phyloP scores from a whole-genome alignment of 495 filamentous ascomycete genomes.

The Neurospora sp. region DNA sequence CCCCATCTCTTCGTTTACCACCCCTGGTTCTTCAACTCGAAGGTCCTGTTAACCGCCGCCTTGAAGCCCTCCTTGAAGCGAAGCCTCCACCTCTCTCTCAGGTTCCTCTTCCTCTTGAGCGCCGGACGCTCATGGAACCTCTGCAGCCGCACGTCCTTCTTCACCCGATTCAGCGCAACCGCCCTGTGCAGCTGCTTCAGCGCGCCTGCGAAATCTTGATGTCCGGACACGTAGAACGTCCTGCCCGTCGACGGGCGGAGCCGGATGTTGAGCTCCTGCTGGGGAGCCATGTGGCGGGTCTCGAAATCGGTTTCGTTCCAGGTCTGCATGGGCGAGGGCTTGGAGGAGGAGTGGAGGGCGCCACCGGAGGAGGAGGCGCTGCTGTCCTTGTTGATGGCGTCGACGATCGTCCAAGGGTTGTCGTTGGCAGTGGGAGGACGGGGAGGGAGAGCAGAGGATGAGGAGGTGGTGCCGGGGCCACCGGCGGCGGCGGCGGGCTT shows the following conservation, averaged over 20 bases:
- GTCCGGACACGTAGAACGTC: slow-evolving; percentile 39
- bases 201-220: slow-evolving; percentile 43
- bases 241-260: slow-evolving; percentile 48
- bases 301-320: slow-evolving; percentile 9
- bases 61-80: slow-evolving; percentile 58
- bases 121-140: slow-evolving; percentile 62
- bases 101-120: slow-evolving; percentile 62
- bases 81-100: slow-evolving; percentile 53
- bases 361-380: background rate
- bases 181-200: slow-evolving; percentile 41
- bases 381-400: slow-evolving; percentile 3
- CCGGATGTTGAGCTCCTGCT: slow-evolving; percentile 23
- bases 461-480: background rate
- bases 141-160: slow-evolving; percentile 39
- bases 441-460: background rate
- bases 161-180: slow-evolving; percentile 41
- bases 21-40: slow-evolving; percentile 58
- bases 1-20: slow-evolving; percentile 41
- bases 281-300: slow-evolving; percentile 2
- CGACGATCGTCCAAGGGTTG: background rate
- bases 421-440: background rate
- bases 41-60: slow-evolving; percentile 47
- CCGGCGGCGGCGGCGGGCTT: background rate
- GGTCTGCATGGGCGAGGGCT: background rate
- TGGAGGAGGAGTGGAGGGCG: background rate